Evolutionary conservation across 1,284 basidiomycete species (phyloP), one percentile per base, ranked within the genome.

Genomic region (Boletus hoseneyae): DNA sequence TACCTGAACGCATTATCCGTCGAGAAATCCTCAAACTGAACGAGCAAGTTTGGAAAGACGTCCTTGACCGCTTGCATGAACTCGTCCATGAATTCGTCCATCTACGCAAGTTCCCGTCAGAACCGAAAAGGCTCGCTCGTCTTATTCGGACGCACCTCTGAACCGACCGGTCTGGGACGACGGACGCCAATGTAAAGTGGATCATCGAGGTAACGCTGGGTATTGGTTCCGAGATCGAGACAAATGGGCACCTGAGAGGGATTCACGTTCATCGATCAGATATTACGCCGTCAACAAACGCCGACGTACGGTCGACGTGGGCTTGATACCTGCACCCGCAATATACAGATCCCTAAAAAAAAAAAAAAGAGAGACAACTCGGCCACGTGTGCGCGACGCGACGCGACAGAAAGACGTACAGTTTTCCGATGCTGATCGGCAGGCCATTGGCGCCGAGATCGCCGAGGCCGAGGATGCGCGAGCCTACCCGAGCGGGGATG

Each of bases 1-100:
- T 88, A 88, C 48, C 76, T 73, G 70, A 90, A 90, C 0, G 87
- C 87, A 41, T 86, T 84, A 61, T 87, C 83, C 0, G 85, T 87
- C 45, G 85, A 86, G 59, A 87, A 87, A 62, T 87, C 85, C 60
- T 93, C 90, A 60, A 91, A 93, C 59, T 93, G 90, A 25, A 92
- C 79, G 56, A 91, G 76, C 48, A 87, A 73, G 52, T 83, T 74
- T 11, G 90, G 90, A 69, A 87, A 87, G 42, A 80, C 76, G 36
- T 79, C 73, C 39, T 71, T 69, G 72, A 86, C 83, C 11, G 85
- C 84, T 4, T 71, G 67, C 87, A 93, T 91, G 65, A 93, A 90
- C 59, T 87, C 85, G 54, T 87, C 82, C 80, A 93, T 85, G 67
- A 93, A 90, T 52, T 73, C 81, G 48, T 80, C 78, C 76, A 85